Conservation (phyloP, 495 filamentous ascomycete species). For the Hypoxylon perforatum region DNA sequence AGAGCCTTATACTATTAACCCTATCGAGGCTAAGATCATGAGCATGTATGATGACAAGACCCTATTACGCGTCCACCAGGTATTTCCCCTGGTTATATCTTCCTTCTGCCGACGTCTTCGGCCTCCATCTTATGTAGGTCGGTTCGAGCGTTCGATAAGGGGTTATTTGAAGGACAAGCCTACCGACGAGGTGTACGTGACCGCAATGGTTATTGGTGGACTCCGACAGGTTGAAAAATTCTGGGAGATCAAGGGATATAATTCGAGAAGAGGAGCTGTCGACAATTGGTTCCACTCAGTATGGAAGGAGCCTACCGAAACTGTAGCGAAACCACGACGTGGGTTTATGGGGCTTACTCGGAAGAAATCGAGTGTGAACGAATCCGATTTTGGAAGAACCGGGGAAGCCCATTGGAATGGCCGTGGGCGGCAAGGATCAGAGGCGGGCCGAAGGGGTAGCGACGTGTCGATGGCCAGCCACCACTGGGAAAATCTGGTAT, state of each 20-base stretch:
- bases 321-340: conserved; percentile 56
- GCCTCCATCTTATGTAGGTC: conserved; percentile 66
- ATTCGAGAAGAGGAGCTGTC: conserved; percentile 61
- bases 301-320: conserved; percentile 52
- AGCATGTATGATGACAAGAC: conserved; percentile 67
- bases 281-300: conserved; percentile 65
- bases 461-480: conserved; percentile 48
- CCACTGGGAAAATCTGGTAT: conserved; percentile 57
- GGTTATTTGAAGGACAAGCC: conserved; percentile 66
- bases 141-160: conserved; percentile 65
- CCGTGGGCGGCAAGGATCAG: conserved; percentile 45
- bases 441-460: conserved; percentile 42
- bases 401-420: conserved; percentile 25
- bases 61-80: conserved; percentile 64
- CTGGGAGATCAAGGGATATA: conserved; percentile 70
- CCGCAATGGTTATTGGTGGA: conserved; percentile 64
- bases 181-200: conserved; percentile 65
- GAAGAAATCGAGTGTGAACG: conserved; percentile 56
- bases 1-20: conserved; percentile 60
- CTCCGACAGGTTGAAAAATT: conserved; percentile 65
- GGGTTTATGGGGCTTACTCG: conserved; percentile 59
- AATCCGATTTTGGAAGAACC: conserved; percentile 26
- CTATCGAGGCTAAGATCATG: conserved; percentile 65
- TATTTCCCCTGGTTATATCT: conserved; percentile 65
- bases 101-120: conserved; percentile 66